These are phyloP conservation scores for Debaryomyces tyrocola DNA, from an alignment of 805 yeast species.

Conservation along the genomic window DNA sequence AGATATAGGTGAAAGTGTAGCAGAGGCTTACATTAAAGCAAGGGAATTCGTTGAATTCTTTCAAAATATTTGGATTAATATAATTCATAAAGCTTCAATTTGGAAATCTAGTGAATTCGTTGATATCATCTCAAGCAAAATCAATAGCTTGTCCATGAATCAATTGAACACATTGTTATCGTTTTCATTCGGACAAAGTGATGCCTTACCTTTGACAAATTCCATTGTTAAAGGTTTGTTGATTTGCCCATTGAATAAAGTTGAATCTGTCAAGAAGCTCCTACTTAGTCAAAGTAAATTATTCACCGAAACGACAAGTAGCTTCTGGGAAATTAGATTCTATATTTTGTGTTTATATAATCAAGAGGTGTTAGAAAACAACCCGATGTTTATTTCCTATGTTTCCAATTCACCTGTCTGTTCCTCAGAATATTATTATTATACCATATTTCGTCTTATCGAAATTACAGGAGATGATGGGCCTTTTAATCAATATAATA, in stretches of 20 bases:
- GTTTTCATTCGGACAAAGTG: constrained; percentile 1
- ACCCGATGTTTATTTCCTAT: neutral
- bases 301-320: constrained; percentile 15
- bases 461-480: constrained; percentile 37
- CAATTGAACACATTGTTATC: constrained; percentile 29
- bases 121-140: constrained; percentile 36
- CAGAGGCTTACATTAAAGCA: constrained; percentile 51
- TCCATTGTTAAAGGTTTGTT: constrained; percentile 43
- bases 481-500: constrained; percentile 4
- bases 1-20: constrained; percentile 29
- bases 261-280: constrained; percentile 10
- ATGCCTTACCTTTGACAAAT: constrained; percentile 7
- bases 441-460: constrained; percentile 48
- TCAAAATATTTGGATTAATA: constrained; percentile 41
- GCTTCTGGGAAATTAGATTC: constrained; percentile 48
- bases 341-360: constrained; percentile 49
- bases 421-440: constrained; percentile 23
- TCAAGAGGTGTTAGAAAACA: constrained; percentile 8
- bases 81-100: constrained; percentile 12
- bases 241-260: constrained; percentile 21
- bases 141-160: constrained; percentile 45
- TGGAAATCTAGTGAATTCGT: constrained; percentile 33
- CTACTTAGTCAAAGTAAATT: constrained; percentile 9
- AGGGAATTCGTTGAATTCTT: constrained; percentile 58
- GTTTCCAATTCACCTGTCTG: neutral